These are phyloP conservation scores for Tolypocladium inflatum DNA, from an alignment of 2,329 filamentous ascomycete species.

Conservation along the genomic window DNA sequence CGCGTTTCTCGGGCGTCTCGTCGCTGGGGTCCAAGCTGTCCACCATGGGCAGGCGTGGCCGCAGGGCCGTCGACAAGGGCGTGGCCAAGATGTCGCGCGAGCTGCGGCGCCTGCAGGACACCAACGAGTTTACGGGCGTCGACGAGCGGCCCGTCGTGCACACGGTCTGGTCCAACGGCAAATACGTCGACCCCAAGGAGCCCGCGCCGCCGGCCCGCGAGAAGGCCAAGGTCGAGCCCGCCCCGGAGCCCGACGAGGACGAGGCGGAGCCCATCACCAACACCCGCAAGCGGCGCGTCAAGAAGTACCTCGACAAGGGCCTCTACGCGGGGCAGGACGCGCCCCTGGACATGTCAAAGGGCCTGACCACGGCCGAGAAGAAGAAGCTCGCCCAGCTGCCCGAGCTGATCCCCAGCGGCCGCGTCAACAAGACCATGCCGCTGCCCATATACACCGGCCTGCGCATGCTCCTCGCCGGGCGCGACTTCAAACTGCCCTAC, in stretches of 20 bases:
- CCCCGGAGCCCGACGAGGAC: conserved; percentile 23
- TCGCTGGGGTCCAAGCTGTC: conserved; percentile 38
- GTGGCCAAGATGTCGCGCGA: conserved; percentile 44
- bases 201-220: conserved; percentile 27
- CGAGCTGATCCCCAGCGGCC: conserved; percentile 34
- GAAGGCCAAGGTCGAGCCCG: conserved; percentile 18
- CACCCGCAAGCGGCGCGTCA: conserved; percentile 40
- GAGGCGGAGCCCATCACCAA: conserved; percentile 29
- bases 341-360: conserved; percentile 35
- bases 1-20: conserved; percentile 22
- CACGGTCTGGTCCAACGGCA: conserved; percentile 57
- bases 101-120: conserved; percentile 48
- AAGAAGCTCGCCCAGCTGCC: conserved; percentile 38
- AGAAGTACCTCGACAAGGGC: conserved; percentile 74
- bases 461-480: conserved; percentile 58
- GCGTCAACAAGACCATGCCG: conserved; percentile 53
- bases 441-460: conserved; percentile 71
- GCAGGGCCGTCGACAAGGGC: conserved; percentile 41
- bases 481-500: conserved; percentile 82
- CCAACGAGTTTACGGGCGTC: conserved; percentile 51
- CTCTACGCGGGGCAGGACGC: conserved; percentile 75
- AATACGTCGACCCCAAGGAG: conserved; percentile 41
- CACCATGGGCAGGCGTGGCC: conserved; percentile 50
- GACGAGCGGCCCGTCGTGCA: conserved; percentile 48
- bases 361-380: conserved; percentile 40